A percentile compares a stretch with the other conserved stretches of the same genome.
These are phyloP conservation scores for Rhododendron mucronatum DNA, from an alignment of 148 eudicot genomes.

Conservation along the genomic window DNA sequence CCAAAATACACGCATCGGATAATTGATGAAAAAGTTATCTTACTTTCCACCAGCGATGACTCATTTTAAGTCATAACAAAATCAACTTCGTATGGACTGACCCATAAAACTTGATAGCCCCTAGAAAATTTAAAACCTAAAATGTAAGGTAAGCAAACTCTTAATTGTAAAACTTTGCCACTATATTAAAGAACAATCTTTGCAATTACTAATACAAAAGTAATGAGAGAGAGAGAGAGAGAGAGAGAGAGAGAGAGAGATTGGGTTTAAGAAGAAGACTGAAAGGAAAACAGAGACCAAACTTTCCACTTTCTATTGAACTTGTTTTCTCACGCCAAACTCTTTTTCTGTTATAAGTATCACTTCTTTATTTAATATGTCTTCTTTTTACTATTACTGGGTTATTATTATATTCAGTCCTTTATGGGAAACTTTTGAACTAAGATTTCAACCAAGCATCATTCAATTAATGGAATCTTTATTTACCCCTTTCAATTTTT, in stretches of 20 bases:
- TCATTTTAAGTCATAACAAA: no score
- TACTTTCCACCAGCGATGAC: no score
- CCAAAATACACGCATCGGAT: no score
- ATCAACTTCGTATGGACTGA: no score
- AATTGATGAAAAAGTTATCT: no score
- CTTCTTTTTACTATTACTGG: background rate
- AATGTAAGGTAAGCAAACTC: no score
- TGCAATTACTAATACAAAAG: no score
- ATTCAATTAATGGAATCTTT: background rate
- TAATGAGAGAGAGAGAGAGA: no score
- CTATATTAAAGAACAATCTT: no score
- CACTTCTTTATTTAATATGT: background rate
- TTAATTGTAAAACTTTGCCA: no score
- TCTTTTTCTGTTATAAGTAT: background rate
- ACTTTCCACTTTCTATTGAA: background rate
- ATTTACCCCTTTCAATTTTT: background rate
- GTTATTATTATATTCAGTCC: background rate
- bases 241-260: no score
- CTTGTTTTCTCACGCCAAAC: background rate
- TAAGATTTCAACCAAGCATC: constrained; percentile 12
- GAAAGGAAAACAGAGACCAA: background rate
- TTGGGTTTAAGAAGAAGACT: background rate
- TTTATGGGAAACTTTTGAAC: constrained; percentile 1
- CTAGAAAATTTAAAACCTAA: no score
- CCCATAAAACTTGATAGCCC: background rate